phyloP scores from a whole-genome alignment of 106 monocot genomes.

The Dendrobium officinale region DNA sequence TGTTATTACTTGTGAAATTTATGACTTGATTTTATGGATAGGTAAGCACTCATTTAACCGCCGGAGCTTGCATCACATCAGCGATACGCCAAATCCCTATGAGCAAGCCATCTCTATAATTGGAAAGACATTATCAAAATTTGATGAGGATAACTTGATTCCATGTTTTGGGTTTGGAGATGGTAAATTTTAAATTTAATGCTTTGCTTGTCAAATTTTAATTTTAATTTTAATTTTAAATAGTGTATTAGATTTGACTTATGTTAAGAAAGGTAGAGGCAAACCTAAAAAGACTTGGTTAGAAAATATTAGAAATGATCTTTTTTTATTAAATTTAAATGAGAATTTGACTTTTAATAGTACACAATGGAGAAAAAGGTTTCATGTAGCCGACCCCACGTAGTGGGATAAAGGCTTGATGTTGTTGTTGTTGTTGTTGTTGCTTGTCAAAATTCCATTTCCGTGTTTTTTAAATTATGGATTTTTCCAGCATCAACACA shows the following conservation, averaged over 20 bases:
- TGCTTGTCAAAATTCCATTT: not conserved
- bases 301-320: too few species aligned
- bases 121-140: constrained; percentile 69
- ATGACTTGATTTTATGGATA: constrained; percentile 27
- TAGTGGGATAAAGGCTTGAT: too few species aligned
- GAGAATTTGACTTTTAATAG: too few species aligned
- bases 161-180: constrained; percentile 98
- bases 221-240: too few species aligned
- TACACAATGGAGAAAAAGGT: too few species aligned
- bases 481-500: constrained; percentile 56
- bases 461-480: not conserved
- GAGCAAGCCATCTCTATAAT: constrained; percentile 93
- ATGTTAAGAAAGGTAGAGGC: too few species aligned
- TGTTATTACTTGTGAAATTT: not conserved
- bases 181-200: constrained; percentile 34
- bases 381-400: too few species aligned
- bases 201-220: not conserved
- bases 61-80: constrained; percentile 68
- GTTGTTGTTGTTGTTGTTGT: not conserved
- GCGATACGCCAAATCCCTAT: constrained; percentile 70
- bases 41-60: constrained; percentile 71
- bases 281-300: too few species aligned
- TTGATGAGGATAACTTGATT: constrained; percentile 91
- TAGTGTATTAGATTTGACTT: too few species aligned
- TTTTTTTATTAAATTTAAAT: too few species aligned